A percentile compares a stretch with the other conserved stretches of the same genome.
These are phyloP conservation scores for Camellia oleifera DNA, from an alignment of 179 eudicot species.

Conservation along the genomic window DNA sequence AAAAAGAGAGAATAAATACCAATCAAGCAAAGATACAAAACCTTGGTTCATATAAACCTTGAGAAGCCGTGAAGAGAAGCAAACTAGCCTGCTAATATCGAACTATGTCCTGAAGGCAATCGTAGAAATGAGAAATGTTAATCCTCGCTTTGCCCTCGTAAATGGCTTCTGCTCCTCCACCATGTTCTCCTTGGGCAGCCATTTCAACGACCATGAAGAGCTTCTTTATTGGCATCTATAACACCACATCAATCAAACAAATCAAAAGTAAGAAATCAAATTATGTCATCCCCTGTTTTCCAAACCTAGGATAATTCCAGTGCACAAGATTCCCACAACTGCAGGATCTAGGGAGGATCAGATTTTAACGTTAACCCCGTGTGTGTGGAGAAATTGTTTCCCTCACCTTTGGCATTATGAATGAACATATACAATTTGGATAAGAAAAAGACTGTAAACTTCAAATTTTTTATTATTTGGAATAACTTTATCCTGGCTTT, in stretches of 20 bases:
- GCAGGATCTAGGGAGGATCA: too few relatives aligned
- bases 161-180: slow-evolving; percentile 86
- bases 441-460: too few relatives aligned
- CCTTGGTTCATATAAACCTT: not conserved
- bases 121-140: slow-evolving; percentile 75
- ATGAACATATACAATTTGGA: too few relatives aligned
- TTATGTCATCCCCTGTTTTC: not conserved
- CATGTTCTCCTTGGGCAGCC: slow-evolving; percentile 97
- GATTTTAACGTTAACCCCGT: too few relatives aligned
- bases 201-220: slow-evolving; percentile 90
- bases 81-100: slow-evolving; percentile 41
- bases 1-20: not conserved
- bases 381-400: too few relatives aligned
- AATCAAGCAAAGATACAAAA: slow-evolving; percentile 11
- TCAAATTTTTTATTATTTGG: too few relatives aligned
- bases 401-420: too few relatives aligned
- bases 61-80: not conserved
- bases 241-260: slow-evolving; percentile 12
- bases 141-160: slow-evolving; percentile 79
- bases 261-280: not conserved
- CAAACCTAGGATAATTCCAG: not conserved
- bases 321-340: too few relatives aligned
- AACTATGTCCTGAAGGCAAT: slow-evolving; percentile 85
- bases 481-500: not conserved
- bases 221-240: slow-evolving; percentile 89